Base-by-base conservation (phyloP, 2,329 filamentous ascomycete genomes). In the Penicillium palitans region DNA sequence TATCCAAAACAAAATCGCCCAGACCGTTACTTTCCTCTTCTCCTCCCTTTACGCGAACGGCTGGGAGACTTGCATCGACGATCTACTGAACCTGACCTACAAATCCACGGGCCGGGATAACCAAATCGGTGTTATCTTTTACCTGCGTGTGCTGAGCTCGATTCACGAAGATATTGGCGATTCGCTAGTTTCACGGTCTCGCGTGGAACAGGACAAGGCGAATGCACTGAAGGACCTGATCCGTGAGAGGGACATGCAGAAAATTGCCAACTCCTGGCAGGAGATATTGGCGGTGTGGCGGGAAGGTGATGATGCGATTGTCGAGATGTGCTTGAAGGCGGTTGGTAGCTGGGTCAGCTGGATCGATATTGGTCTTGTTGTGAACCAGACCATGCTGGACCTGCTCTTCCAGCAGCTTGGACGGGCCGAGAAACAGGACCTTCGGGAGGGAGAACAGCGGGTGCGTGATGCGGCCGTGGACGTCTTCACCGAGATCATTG, bases 121-220 rank as follows among this genome's bases (percentile, higher is more conserved):
- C 71, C 77, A 86, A 39, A 74, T 83, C 1, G 93, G 91, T 4
- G 90, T 95, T 48, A 80, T 93, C 35, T 86, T 99, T 67, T 98
- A 97, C 77, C 84, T 99, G 55, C 89, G 93, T 52, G 87, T 97
- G 63, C 83, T 98, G 47, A 85, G 88, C 64, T 95, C 93, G 35
- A 88, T 99, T 47, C 95, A 99, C 71, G 95, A 99, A 69, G 95
- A 99, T 76, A 97, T 99, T 70, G 95, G 93, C 63, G 95, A 99
- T 77, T 87, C 95, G 67, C 83, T 98, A 64, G 84, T 98, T 53
- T 87, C 89, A 48, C 86, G 93, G 40, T 87, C 91, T 52, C 85
- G 84, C 45, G 85, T 84, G 56, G 92, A 98, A 71, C 86, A 89
- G 66, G 93, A 91, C 75, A 88, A 90, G 61, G 96, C 96, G 72